These are phyloP conservation scores for Bacidia gigantensis DNA, from an alignment of 495 filamentous ascomycete genomes.

Conservation along the genomic window DNA sequence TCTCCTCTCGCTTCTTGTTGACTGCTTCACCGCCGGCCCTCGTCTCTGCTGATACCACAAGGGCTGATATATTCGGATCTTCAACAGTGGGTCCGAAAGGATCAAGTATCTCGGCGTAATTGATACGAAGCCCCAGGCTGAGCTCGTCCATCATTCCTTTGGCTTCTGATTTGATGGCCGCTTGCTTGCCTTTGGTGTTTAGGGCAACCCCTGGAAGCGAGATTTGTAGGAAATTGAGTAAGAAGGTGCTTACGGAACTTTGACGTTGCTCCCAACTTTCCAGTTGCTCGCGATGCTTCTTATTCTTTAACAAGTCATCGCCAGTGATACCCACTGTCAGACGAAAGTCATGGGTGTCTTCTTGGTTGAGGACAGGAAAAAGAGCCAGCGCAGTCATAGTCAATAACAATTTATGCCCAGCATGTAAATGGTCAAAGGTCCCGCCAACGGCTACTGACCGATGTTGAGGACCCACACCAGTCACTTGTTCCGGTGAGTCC, in stretches of 20 bases:
- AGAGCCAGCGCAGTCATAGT: constrained; percentile 69
- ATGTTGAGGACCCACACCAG: constrained; percentile 24
- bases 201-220: constrained; percentile 19
- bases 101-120: constrained; percentile 74
- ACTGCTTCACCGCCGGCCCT: constrained; percentile 68
- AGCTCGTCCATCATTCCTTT: constrained; percentile 36
- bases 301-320: constrained; percentile 70
- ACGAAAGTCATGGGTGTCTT: constrained; percentile 25
- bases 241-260: constrained; percentile 51
- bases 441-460: constrained; percentile 69
- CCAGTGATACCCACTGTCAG: constrained; percentile 80
- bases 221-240: constrained; percentile 55
- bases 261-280: constrained; percentile 67
- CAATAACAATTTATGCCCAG: constrained; percentile 88
- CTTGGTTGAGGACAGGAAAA: constrained; percentile 26
- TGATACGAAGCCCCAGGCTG: constrained; percentile 38
- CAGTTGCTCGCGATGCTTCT: constrained; percentile 70
- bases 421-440: constrained; percentile 92
- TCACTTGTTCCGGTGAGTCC: constrained; percentile 5
- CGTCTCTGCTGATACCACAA: constrained; percentile 87
- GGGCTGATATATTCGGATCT: constrained; percentile 58
- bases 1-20: constrained; percentile 63
- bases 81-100: constrained; percentile 87
- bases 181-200: no score
- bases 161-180: constrained; percentile 31